Evolutionary conservation across 1,284 basidiomycete species (phyloP), one percentile per base, ranked within the genome.

Genomic region (Gymnopus androsaceus): DNA sequence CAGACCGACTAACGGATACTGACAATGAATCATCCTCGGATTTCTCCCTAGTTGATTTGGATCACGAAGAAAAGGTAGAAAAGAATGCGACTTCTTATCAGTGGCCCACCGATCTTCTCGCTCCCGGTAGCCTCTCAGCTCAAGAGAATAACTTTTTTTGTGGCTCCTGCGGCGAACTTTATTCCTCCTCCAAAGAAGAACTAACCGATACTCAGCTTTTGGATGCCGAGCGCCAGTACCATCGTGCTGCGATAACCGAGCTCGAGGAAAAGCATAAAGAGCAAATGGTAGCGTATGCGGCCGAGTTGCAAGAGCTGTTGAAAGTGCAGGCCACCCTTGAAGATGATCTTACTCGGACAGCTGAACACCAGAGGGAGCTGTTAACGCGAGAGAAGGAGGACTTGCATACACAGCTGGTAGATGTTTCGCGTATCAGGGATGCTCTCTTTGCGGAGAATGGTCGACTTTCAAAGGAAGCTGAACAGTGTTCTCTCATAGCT

Each of bases 181-280:
- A 48, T 21, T 12, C 31, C n/a, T 50, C 48, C 28, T 19, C 15
- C 27, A 9, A 50, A 6, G 48, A 50, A 25, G 48, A 50, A 27
- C 48, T 36, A 14, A 28, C 34, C 12, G 34, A 38, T 30, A 7
- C 17, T 1, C 36, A 50, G 21, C 12, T 50, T 11, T n/a, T 38
- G 36, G 48, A 50, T 27, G 33, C 6, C 4, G 48, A 50, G 23
- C 36, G 48, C 38, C 48, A 50, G n/a, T 36, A 27, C 25, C 48
- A 37, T n/a, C 23, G 14, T 30, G 33, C n/a, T 28, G 48, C 30
- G 7, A 30, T 50, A 21, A 21, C 48, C 7, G 48, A 50, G 25
- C 48, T 50, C 14, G 48, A 50, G 23, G 30, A 38, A 7, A 38
- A 19, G 8, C 48, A 50, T 23, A 23, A 23, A 11, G 36, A 38